These are phyloP conservation scores for Candida methanosorbosa DNA, from an alignment of 805 yeast genomes.

Conservation along the genomic window DNA sequence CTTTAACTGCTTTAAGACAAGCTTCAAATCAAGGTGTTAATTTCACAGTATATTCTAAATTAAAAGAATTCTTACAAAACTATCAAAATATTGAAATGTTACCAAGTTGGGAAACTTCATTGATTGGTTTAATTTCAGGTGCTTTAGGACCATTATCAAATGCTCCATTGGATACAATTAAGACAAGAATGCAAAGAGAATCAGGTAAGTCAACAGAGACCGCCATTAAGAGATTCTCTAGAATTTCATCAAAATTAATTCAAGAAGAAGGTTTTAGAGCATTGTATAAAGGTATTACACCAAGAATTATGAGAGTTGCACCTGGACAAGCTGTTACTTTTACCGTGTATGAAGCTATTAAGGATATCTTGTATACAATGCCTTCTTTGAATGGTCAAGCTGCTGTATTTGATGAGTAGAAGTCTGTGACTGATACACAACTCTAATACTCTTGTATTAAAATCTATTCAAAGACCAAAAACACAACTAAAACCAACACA, in stretches of 20 bases:
- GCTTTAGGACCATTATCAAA: slow-evolving; percentile 97
- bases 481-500: too few species aligned
- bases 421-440: too few species aligned
- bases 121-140: slow-evolving; percentile 87
- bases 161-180: slow-evolving; percentile 95
- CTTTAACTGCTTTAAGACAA: slow-evolving; percentile 94
- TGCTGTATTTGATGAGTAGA: slow-evolving; percentile 23
- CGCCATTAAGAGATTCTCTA: slow-evolving; percentile 67
- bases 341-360: slow-evolving; percentile 89
- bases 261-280: slow-evolving; percentile 86
- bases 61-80: slow-evolving; percentile 62
- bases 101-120: slow-evolving; percentile 92
- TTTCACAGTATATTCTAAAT: slow-evolving; percentile 87
- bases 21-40: slow-evolving; percentile 98
- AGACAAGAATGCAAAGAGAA: slow-evolving; percentile 93
- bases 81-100: slow-evolving; percentile 48
- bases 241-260: slow-evolving; percentile 74
- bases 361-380: slow-evolving; percentile 46
- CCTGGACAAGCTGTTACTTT: slow-evolving; percentile 99
- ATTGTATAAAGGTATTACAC: slow-evolving; percentile 94
- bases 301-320: slow-evolving; percentile 98
- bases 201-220: slow-evolving; percentile 53
- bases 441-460: too few species aligned
- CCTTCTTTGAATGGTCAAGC: slow-evolving; percentile 15
- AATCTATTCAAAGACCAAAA: too few species aligned